Percentiles rank a stretch among this genome's conserved stretches.
Conservation (phyloP, 768 basidiomycete genomes). For the Omphalotus guepiniiformis region DNA sequence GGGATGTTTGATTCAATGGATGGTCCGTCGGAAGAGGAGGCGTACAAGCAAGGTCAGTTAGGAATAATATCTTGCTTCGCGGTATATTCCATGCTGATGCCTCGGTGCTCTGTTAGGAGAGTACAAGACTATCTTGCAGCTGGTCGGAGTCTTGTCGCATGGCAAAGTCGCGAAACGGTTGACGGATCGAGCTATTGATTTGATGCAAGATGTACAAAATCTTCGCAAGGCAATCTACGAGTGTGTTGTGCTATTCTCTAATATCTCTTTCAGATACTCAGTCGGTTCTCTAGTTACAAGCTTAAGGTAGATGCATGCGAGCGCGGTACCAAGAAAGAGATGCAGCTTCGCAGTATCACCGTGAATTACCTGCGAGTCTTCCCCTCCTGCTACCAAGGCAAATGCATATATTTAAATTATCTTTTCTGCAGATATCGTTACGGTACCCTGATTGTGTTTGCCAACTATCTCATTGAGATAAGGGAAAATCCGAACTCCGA, state of each 20-base stretch:
- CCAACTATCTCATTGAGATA: conserved; percentile 88
- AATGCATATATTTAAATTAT: too few species aligned
- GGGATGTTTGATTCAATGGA: conserved; percentile 67
- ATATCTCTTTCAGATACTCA: background rate
- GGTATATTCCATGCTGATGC: background rate
- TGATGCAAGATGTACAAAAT: conserved; percentile 97
- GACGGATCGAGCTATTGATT: conserved; percentile 84
- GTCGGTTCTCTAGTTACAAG: conserved; percentile 63
- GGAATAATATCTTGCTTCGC: too few species aligned
- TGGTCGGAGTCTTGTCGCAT: conserved; percentile 86
- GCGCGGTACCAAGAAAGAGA: conserved; percentile 72
- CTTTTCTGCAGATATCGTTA: conserved; percentile 69
- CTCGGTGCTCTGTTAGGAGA: conserved; percentile 60
- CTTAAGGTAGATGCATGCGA: conserved; percentile 83
- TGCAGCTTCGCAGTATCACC: conserved; percentile 67
- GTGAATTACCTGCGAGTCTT: conserved; percentile 79
- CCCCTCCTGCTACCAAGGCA: too few species aligned
- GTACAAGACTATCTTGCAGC: conserved; percentile 94
- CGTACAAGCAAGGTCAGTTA: conserved; percentile 78
- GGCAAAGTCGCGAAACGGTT: conserved; percentile 91
- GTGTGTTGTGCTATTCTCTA: conserved; percentile 40
- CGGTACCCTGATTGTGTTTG: conserved; percentile 88
- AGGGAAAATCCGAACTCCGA: conserved; percentile 29
- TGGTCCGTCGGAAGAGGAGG: conserved; percentile 83
- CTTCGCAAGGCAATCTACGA: conserved; percentile 93